phyloP scores from a whole-genome alignment of 495 filamentous ascomycete species.

The Mytilinidion resinicola region DNA sequence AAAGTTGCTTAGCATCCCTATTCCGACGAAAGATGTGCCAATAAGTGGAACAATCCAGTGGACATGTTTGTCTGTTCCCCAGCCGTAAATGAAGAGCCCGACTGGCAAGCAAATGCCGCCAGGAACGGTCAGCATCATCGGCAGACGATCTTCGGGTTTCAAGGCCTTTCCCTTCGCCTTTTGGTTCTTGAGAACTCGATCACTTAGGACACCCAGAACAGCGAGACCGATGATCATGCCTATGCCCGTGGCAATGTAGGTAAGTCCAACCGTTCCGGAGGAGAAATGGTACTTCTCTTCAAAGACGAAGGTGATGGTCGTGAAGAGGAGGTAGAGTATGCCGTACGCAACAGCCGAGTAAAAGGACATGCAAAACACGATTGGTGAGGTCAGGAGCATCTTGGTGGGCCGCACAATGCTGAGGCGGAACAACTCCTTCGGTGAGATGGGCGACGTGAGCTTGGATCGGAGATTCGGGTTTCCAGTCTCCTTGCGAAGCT shows the following conservation, averaged over 20 bases:
- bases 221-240: constrained; percentile 35
- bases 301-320: constrained; percentile 40
- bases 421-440: constrained; percentile 29
- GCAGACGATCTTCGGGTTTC: constrained; percentile 38
- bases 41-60: constrained; percentile 38
- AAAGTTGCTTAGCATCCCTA: constrained; percentile 34
- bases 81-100: constrained; percentile 38
- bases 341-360: constrained; percentile 37
- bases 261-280: constrained; percentile 30
- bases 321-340: constrained; percentile 39
- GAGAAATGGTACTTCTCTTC: constrained; percentile 37
- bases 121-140: constrained; percentile 30
- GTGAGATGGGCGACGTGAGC: constrained; percentile 24
- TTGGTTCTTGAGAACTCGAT: constrained; percentile 33
- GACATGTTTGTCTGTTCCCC: constrained; percentile 29
- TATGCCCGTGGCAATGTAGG: constrained; percentile 34
- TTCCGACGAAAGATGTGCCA: constrained; percentile 32
- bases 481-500: constrained; percentile 36
- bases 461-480: constrained; percentile 34
- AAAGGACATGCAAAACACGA: constrained; percentile 36
- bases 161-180: constrained; percentile 26
- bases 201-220: constrained; percentile 26
- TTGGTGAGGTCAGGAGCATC: constrained; percentile 36
- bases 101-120: constrained; percentile 30
- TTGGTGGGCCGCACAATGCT: constrained; percentile 35